Evolutionary conservation across 257 asterid genomes (phyloP), one percentile per base, ranked within the genome.

Genomic region (Plantago ovata): DNA sequence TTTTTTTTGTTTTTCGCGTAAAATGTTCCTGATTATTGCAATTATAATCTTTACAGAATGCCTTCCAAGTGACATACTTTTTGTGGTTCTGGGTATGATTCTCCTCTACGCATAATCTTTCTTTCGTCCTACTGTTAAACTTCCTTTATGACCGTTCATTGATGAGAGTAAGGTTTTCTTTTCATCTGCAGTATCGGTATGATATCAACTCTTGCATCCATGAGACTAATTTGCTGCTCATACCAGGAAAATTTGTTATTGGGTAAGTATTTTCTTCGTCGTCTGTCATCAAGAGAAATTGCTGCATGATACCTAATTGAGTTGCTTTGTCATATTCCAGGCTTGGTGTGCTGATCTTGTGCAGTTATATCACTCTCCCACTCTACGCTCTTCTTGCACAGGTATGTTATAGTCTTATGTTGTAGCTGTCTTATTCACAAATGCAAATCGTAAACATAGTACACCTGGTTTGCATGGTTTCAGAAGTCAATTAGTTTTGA

Each of bases 341-440:
- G 78, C 69, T 87, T 6, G 77, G 68, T 47, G 86, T 79, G 46
- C 74, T 87, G 53, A 73, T 77, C 72, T 49, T 91, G 28, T 87
- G 96, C 87, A 91, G 96, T 79, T 91, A 91, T 63, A 91, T 79
- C 58, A 91, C 95, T 2, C 96, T 87, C 60, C 98, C 96, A 4
- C 87, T 85, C 4, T 91, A 91, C 70, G 86, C 95, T 65, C 83
- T 91, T 5, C 71, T 91, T 53, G 81, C 89, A 55, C 98, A 87
- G 95, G 97, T 89, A 74, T 53, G 9, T 24, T 49, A 53, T 12
- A 20, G 42, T 42, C 14, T 66, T 16, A 20, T n/a, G n/a, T n/a
- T n/a, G n/a, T n/a, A n/a, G n/a, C n/a, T n/a, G n/a, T n/a, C n/a
- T n/a, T n/a, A n/a, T n/a, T n/a, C n/a, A n/a, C n/a, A n/a, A n/a